Conservation (phyloP, 176 grass and related monocot genomes). For the Elaeis guineensis region DNA sequence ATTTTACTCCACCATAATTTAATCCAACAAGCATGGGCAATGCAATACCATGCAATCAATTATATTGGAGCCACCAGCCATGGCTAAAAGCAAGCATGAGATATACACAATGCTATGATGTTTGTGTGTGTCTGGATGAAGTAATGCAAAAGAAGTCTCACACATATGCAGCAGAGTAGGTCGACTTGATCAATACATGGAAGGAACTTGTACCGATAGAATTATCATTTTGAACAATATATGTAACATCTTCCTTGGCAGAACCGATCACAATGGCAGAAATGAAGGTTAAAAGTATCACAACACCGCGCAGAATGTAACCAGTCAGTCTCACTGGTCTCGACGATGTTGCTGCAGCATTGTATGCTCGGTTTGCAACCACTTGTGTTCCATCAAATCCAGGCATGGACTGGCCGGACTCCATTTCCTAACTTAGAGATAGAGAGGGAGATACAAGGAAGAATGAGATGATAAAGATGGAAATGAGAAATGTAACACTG, state of each 20-base stretch:
- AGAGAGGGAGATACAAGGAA: too few relatives aligned
- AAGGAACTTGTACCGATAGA: too few relatives aligned
- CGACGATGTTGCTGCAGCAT: background rate
- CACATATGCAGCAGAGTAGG: background rate
- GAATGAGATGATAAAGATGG: too few relatives aligned
- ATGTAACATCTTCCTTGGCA: background rate
- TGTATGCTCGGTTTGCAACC: too few relatives aligned
- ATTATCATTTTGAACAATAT: too few relatives aligned
- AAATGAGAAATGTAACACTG: too few relatives aligned
- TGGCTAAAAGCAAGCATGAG: too few relatives aligned
- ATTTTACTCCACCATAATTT: too few relatives aligned
- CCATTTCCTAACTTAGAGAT: background rate
- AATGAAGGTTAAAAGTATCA: background rate
- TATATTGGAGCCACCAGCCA: too few relatives aligned
- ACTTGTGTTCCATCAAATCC: background rate
- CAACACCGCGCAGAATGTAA: background rate
- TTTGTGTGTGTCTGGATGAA: too few relatives aligned
- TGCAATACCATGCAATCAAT: too few relatives aligned
- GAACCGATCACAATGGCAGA: background rate
- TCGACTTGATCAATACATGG: background rate
- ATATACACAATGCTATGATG: background rate
- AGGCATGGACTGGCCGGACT: background rate
- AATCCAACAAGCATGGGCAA: too few relatives aligned
- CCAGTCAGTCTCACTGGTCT: background rate
- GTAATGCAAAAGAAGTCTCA: background rate